phyloP scores from a whole-genome alignment of 345 rosid genomes.

The Anastatica hierochuntica region DNA sequence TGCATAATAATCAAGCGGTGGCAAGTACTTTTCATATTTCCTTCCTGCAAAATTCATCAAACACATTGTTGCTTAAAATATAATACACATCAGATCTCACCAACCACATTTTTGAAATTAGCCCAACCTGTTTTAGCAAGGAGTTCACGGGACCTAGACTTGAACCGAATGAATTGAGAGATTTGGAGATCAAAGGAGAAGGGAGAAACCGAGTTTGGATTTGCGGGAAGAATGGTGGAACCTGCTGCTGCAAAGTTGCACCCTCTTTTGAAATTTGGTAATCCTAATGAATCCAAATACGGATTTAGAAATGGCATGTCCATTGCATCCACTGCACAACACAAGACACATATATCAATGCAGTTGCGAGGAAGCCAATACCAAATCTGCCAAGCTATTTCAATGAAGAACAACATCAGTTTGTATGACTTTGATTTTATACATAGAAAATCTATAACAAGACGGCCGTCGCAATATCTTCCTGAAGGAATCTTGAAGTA shows the following conservation, averaged over 20 bases:
- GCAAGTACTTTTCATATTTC: conserved; percentile 46
- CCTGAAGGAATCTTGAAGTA: conserved; percentile 60
- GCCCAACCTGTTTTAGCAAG: conserved; percentile 35
- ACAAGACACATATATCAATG: neutral
- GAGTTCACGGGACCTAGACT: conserved; percentile 52
- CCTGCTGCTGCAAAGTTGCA: conserved; percentile 94
- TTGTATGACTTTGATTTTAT: neutral
- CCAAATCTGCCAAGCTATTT: neutral
- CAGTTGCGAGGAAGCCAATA: neutral
- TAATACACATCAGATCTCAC: neutral
- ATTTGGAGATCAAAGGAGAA: conserved; percentile 74
- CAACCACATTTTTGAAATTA: neutral
- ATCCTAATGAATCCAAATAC: conserved; percentile 74
- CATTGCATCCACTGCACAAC: conserved; percentile 79
- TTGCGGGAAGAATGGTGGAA: conserved; percentile 67
- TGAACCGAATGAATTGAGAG: conserved; percentile 73
- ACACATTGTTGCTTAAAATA: no score
- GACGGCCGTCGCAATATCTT: conserved; percentile 85
- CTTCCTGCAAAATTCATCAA: conserved; percentile 36
- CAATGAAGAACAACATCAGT: neutral
- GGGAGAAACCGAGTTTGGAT: conserved; percentile 62
- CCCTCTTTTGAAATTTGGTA: conserved; percentile 69
- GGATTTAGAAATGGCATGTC: conserved; percentile 82
- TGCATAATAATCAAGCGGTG: conserved; percentile 49
- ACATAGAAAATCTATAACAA: conserved; percentile 71